Conservation (phyloP, 495 filamentous ascomycete species). For the Cudoniella acicularis region DNA sequence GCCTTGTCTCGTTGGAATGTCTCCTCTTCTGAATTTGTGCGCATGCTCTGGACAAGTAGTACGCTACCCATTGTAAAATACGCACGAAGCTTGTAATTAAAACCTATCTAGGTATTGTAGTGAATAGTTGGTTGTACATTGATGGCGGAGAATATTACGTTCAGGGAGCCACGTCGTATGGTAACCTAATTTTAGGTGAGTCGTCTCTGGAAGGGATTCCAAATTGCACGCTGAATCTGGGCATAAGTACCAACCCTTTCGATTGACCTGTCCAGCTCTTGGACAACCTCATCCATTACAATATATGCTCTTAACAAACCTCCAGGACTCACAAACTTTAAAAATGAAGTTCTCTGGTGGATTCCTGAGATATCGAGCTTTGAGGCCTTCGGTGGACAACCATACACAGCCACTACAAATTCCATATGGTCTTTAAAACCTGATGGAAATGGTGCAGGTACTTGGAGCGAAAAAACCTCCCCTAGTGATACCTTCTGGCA, state of each 20-base stretch:
- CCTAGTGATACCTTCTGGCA: not conserved
- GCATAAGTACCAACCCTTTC: constrained; percentile 3
- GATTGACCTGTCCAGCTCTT: constrained; percentile 6
- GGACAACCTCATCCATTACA: constrained; percentile 1
- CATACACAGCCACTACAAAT: not conserved
- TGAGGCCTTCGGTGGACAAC: not conserved
- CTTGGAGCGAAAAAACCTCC: not conserved
- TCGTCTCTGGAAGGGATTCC: no score
- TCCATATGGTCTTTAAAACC: not conserved
- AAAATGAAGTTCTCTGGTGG: not conserved
- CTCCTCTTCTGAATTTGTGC: not conserved
- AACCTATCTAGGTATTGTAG: not conserved
- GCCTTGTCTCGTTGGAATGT: no score
- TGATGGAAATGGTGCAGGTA: not conserved
- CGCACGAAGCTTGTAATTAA: not conserved
- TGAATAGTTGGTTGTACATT: constrained; percentile 1
- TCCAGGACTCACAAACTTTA: not conserved
- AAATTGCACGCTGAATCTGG: no score
- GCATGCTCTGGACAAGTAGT: not conserved
- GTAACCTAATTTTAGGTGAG: no score
- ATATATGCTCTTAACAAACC: constrained; percentile 5
- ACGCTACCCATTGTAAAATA: not conserved
- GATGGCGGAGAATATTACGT: not conserved
- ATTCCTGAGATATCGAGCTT: not conserved
- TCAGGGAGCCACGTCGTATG: not conserved